Evolutionary conservation across 2,329 filamentous ascomycete genomes (phyloP).

Genomic region (Nannizzia gypsea): DNA sequence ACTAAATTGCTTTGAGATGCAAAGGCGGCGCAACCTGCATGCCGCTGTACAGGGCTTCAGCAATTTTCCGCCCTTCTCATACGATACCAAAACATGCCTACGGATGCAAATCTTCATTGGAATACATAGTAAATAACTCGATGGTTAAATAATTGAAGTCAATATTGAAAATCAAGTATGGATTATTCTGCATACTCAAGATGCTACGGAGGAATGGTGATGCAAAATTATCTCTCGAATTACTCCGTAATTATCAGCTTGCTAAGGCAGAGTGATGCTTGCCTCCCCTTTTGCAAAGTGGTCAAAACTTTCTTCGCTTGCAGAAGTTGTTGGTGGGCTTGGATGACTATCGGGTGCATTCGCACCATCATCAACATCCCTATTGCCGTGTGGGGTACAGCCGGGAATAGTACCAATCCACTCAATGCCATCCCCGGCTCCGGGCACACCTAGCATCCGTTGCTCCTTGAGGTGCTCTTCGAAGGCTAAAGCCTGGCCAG

Average conservation of each 20-base stretch:
- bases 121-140: neutral
- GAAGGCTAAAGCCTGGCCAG: slow-evolving; percentile 15
- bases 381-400: slow-evolving; percentile 8
- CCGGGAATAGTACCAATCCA: slow-evolving; percentile 31
- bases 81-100: slow-evolving; percentile 4
- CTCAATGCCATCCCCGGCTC: slow-evolving; percentile 31
- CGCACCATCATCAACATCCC: slow-evolving; percentile 8
- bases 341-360: slow-evolving; percentile 14
- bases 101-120: slow-evolving; percentile 1
- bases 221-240: neutral
- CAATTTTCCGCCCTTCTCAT: neutral
- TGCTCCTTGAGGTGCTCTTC: slow-evolving; percentile 34
- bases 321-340: slow-evolving; percentile 29
- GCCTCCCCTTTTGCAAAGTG: slow-evolving; percentile 34
- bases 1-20: neutral
- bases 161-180: neutral
- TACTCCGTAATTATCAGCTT: neutral
- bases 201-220: neutral
- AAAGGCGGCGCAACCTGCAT: neutral
- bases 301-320: slow-evolving; percentile 40
- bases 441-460: slow-evolving; percentile 19
- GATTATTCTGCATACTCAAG: neutral
- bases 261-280: slow-evolving; percentile 26
- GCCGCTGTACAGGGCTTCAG: neutral
- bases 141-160: neutral